Percentiles rank a stretch among this genome's conserved stretches.
These are phyloP conservation scores for Leishmania tropica DNA, from an alignment of 208 protist species.

Conservation along the genomic window DNA sequence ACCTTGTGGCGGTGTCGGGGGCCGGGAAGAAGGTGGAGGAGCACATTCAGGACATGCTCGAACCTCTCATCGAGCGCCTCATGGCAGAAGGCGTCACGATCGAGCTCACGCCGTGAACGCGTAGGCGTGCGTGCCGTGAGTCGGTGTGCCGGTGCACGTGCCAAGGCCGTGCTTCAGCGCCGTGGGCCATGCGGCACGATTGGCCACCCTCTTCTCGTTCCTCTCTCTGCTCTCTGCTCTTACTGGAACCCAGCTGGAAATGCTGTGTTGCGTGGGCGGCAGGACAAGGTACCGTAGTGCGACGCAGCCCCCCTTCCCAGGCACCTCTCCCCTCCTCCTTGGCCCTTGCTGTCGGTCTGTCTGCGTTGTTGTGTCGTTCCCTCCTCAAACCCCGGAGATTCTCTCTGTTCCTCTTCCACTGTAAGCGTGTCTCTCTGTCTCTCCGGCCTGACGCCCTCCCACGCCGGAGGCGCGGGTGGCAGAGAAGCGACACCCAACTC, in stretches of 20 bases:
- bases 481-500: background rate
- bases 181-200: background rate
- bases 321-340: background rate
- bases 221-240: background rate
- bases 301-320: background rate
- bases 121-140: background rate
- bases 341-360: background rate
- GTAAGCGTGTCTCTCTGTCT: background rate
- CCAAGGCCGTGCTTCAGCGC: background rate
- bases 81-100: constrained; percentile 81
- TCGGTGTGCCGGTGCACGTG: background rate
- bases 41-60: constrained; percentile 73
- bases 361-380: background rate
- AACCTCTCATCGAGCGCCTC: constrained; percentile 77
- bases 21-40: constrained; percentile 80
- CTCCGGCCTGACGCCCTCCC: background rate
- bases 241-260: background rate
- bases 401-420: background rate
- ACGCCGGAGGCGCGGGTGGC: background rate
- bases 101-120: constrained; percentile 20
- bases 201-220: background rate
- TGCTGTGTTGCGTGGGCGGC: background rate
- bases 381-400: background rate
- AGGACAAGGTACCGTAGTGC: background rate
- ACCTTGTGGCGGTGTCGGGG: constrained; percentile 76